phyloP scores from a whole-genome alignment of 2,329 filamentous ascomycete species.

The Aaosphaeria pasadenensis region DNA sequence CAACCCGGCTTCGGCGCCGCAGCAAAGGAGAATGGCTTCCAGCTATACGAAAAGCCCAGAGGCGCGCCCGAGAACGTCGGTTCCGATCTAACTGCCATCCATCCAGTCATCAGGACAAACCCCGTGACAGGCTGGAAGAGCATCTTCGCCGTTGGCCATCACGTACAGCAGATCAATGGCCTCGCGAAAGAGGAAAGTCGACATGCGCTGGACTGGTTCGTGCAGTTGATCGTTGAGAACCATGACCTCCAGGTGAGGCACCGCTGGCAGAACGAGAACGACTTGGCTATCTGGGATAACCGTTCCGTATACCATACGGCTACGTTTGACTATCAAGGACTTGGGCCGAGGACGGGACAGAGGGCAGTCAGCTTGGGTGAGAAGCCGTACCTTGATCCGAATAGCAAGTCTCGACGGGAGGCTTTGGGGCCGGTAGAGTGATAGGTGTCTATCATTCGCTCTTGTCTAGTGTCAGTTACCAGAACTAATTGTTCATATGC shows the following conservation, averaged over 20 bases:
- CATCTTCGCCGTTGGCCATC: slow-evolving; percentile 47
- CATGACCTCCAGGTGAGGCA: slow-evolving; percentile 52
- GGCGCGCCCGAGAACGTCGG: slow-evolving; percentile 57
- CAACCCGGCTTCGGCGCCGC: slow-evolving; percentile 44
- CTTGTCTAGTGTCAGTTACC: too few relatives aligned
- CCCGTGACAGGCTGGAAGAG: slow-evolving; percentile 39
- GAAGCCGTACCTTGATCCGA: slow-evolving; percentile 54
- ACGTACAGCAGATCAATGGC: slow-evolving; percentile 43
- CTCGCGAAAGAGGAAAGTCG: slow-evolving; percentile 43
- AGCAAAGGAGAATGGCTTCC: slow-evolving; percentile 38
- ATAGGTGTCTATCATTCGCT: too few relatives aligned
- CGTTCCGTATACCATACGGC: slow-evolving; percentile 57
- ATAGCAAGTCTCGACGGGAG: slow-evolving; percentile 48
- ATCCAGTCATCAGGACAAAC: slow-evolving; percentile 56
- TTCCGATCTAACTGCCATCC: slow-evolving; percentile 46
- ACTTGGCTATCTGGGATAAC: slow-evolving; percentile 65
- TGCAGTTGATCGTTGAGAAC: slow-evolving; percentile 43
- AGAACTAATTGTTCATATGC: too few relatives aligned
- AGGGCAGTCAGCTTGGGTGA: slow-evolving; percentile 58
- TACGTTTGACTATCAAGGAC: slow-evolving; percentile 59
- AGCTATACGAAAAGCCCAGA: slow-evolving; percentile 47
- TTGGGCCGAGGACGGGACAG: slow-evolving; percentile 54
- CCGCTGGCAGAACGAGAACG: slow-evolving; percentile 49
- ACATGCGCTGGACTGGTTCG: slow-evolving; percentile 43
- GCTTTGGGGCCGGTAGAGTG: slow-evolving; percentile 18